Evolutionary conservation across 2,329 filamentous ascomycete genomes (phyloP).

Genomic region (Cladorrhinum sp.): DNA sequence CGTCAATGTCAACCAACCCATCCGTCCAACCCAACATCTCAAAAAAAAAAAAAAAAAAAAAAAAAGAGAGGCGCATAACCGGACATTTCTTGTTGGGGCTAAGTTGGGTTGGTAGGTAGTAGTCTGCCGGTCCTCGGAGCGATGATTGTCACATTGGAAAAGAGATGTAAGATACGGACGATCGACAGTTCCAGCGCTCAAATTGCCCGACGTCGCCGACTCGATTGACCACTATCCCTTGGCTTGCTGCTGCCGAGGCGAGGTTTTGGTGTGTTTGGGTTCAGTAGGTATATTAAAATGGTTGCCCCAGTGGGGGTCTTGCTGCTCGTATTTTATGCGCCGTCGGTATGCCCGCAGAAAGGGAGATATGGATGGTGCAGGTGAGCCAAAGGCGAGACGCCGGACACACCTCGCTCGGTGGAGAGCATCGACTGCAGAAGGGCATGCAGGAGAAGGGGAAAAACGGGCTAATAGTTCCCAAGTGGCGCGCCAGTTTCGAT

Average conservation of each 20-base stretch:
- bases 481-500: not conserved
- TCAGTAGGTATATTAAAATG: not conserved
- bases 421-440: too few relatives aligned
- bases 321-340: slow-evolving; percentile 7
- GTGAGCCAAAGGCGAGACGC: not conserved
- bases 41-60: too few relatives aligned
- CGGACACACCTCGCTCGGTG: not conserved
- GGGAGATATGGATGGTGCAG: not conserved
- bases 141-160: not conserved
- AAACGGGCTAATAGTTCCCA: not conserved
- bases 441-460: too few relatives aligned
- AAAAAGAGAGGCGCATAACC: not conserved
- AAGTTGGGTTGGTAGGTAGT: not conserved
- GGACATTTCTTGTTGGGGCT: too few relatives aligned
- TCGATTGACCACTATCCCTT: not conserved
- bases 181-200: not conserved
- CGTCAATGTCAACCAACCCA: too few relatives aligned
- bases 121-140: too few relatives aligned
- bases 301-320: slow-evolving; percentile 1
- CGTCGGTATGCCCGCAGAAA: slow-evolving; percentile 7
- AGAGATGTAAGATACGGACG: not conserved
- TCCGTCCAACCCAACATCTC: too few relatives aligned
- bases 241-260: slow-evolving; percentile 1
- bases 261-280: not conserved
- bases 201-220: slow-evolving; percentile 1